These are phyloP conservation scores for Sungouiozyma intestinalis DNA, from an alignment of 805 yeast genomes.

Conservation along the genomic window DNA sequence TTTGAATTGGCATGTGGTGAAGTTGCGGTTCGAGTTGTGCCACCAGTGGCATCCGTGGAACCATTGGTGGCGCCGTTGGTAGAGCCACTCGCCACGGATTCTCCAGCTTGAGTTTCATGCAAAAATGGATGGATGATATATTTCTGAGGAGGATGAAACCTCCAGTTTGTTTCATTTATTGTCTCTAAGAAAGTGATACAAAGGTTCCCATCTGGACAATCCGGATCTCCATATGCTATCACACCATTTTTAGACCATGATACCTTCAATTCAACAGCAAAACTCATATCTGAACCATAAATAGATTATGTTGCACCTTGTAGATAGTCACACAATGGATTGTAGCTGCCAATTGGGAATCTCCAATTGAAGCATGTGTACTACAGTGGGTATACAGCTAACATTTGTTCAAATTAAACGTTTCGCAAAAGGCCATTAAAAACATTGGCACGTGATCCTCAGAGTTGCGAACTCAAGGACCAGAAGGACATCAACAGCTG, in stretches of 20 bases:
- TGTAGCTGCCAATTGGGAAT: too few relatives aligned
- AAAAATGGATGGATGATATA: conserved; percentile 26
- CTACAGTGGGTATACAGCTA: too few relatives aligned
- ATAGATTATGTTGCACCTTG: not conserved
- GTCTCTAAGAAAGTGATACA: conserved; percentile 61
- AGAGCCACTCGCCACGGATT: not conserved
- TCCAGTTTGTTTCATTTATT: conserved; percentile 70
- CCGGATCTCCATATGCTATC: conserved; percentile 54
- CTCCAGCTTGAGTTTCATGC: conserved; percentile 12
- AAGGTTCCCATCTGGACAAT: conserved; percentile 31
- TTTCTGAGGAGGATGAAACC: conserved; percentile 39
- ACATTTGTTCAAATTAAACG: too few relatives aligned
- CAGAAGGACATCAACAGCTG: too few relatives aligned
- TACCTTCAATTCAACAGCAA: conserved; percentile 24
- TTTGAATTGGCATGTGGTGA: not conserved
- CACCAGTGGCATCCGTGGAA: not conserved
- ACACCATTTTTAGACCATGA: conserved; percentile 84
- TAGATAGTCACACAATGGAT: too few relatives aligned
- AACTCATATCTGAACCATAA: conserved; percentile 5
- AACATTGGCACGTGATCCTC: too few relatives aligned
- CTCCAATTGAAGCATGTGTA: too few relatives aligned
- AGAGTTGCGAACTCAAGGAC: too few relatives aligned
- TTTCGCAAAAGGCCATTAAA: too few relatives aligned
- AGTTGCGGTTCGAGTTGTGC: not conserved
- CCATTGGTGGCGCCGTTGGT: not conserved